Base-by-base conservation (phyloP, 495 filamentous ascomycete species). In the Cryomyces minteri region DNA sequence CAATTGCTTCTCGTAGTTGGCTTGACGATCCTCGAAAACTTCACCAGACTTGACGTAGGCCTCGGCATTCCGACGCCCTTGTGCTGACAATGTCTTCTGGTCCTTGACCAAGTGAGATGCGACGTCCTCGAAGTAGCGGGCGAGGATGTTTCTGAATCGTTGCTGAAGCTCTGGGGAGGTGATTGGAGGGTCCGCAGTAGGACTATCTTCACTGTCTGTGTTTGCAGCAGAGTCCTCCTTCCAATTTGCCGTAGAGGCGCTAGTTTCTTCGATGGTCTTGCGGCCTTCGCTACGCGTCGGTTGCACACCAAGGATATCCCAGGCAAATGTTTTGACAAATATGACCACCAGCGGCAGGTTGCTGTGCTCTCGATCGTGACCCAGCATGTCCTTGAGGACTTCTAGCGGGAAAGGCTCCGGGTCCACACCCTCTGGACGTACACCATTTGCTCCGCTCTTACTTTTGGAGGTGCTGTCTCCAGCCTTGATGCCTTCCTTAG, bases 21-120 rank as follows among this genome's bases (percentile, higher is more conserved):
- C 74, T 57, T 99, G 90, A 12, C 90, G 83, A 55, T 99, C 90
- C 58, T 99, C 90, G 51, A 99, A 99, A 39, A 99, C 88, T 55
- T 99, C 90, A 10, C 90, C 90, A 38, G 92, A 96, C 57, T 94
- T 94, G 51, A 99, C 85, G 57, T 99, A 99, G 5, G 88, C 90
- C 59, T 99, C 90, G 3, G 92, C 87, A 66, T 99, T 95, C 41
- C 88, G 86, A 47, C 84, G 82, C 41, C 79, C 82, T 62, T 99
- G 90, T 28, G 67, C 69, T 47, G 72, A 70, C 33, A 96, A 76
- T 5, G 79, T 76, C 61, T 88, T 85, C 56, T 99, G 90, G 52
- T 96, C 88, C 5, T 81, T 80, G 40, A 90, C 58, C 29, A 99
- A 71, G 61, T 96, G 90, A 5, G 70, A 62, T 61, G 90, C 94